These are phyloP conservation scores for Aspergillus jensenii DNA, from an alignment of 2,329 filamentous ascomycete species.

Conservation along the genomic window DNA sequence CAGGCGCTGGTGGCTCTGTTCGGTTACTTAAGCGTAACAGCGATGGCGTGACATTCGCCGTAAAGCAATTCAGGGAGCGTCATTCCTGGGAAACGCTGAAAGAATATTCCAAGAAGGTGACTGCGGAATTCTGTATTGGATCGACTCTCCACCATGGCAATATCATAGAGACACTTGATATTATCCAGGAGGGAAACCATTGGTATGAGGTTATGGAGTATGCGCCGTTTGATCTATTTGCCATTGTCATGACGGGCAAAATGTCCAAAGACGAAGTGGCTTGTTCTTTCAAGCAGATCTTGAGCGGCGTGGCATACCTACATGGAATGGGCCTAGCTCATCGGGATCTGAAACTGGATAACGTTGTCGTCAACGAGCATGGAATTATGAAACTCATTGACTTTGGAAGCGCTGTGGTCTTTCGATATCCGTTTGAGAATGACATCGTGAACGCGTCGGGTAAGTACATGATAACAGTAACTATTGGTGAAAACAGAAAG, in stretches of 20 bases:
- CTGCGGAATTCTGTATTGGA: constrained; percentile 96
- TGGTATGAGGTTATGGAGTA: constrained; percentile 99
- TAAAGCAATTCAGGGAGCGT: constrained; percentile 91
- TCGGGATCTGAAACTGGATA: constrained; percentile 93
- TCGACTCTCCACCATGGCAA: constrained; percentile 97
- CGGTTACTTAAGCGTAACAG: constrained; percentile 90
- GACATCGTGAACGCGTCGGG: constrained; percentile 78
- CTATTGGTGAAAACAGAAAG: background rate
- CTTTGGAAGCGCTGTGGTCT: constrained; percentile 96
- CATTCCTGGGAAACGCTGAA: constrained; percentile 92
- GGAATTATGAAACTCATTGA: constrained; percentile 99
- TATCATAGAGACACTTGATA: constrained; percentile 96
- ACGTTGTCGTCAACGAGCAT: constrained; percentile 92
- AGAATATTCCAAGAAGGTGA: constrained; percentile 97
- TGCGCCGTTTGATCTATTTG: constrained; percentile 91
- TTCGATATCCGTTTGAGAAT: constrained; percentile 94
- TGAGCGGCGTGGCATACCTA: constrained; percentile 90
- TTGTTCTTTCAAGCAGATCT: constrained; percentile 89
- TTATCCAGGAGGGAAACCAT: constrained; percentile 86
- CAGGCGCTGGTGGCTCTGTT: constrained; percentile 91
- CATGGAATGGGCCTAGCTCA: constrained; percentile 95
- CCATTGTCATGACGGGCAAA: constrained; percentile 97
- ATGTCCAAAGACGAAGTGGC: constrained; percentile 90
- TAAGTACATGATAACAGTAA: constrained; percentile 45
- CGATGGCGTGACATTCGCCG: constrained; percentile 90